Evolutionary conservation across 495 filamentous ascomycete genomes (phyloP), one percentile per base, ranked within the genome.

Genomic region (Penicillium egyptiacum): DNA sequence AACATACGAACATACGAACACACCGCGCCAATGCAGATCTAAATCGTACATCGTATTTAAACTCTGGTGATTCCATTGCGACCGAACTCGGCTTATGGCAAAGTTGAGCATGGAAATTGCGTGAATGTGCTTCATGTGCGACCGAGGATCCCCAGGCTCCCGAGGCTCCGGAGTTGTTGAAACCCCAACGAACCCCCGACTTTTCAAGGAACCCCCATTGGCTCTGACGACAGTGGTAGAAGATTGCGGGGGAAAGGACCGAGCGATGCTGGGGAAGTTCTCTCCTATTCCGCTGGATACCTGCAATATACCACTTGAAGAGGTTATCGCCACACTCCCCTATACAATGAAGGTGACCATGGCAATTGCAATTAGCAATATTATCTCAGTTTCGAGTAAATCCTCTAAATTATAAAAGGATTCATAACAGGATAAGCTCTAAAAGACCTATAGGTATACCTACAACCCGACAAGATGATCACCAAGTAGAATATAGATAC

Each of bases 111-210:
- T 23, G 49, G 22, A 41, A 30, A 23, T 10, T 25, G 10, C 16
- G 22, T 22, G 30, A 28, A 16, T 17, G 40, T 14, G 50, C 41
- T 35, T 42, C 51, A 53, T 53, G 51, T 54, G 51, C 51, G 51
- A 45, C 51, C 51, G 51, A 46, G 43, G 43, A 46, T 26, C 2
- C 19, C 20, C n/a, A 12, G 2, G 25, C 23, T 28, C 12, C 43
- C 43, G 43, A 54, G 51, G 51, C 25, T 41, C 37, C 50, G 35
- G 16, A 23, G 14, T 33, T 35, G 41, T 54, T 41, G 10, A 31
- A 54, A 41, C 12, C 16, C 43, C 25, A 28, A 23, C 14, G 42
- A 46, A 46, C 40, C 20, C 40, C 20, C 3, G 17, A 25, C 28
- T 54, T 54, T 44, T 41, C 49, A 33, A 31, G 40, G 47, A 16